These are phyloP conservation scores for Aspergillus latus DNA, from an alignment of 2,329 filamentous ascomycete species.

Conservation along the genomic window DNA sequence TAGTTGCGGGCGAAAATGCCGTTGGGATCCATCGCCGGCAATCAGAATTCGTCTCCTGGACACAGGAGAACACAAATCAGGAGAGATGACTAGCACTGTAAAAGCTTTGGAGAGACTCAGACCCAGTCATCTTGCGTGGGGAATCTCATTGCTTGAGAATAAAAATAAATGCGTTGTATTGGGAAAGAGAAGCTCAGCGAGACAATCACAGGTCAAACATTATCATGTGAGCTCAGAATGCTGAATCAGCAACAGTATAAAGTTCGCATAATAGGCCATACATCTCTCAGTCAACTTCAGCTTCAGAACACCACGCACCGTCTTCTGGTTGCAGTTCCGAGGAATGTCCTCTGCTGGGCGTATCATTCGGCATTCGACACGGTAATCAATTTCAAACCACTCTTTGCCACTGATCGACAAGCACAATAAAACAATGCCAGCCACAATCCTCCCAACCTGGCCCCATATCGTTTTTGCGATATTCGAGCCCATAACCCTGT, in stretches of 20 bases:
- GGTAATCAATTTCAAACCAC: neutral
- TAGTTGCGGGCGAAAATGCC: constrained; percentile 34
- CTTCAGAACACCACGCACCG: neutral
- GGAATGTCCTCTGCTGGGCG: neutral
- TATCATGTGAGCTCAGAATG: neutral
- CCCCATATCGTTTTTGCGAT: constrained; percentile 67
- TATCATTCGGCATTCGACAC: neutral
- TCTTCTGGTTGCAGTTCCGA: no score
- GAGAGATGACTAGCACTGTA: constrained; percentile 7
- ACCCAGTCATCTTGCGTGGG: constrained; percentile 3
- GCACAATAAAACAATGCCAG: constrained; percentile 20
- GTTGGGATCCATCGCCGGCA: constrained; percentile 32
- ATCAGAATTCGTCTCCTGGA: constrained; percentile 16
- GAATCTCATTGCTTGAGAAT: neutral
- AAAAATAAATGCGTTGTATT: neutral
- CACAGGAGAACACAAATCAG: constrained; percentile 12
- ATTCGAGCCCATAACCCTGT: constrained; percentile 69
- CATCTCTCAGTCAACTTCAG: no score
- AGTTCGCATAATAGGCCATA: neutral
- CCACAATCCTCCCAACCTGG: constrained; percentile 59
- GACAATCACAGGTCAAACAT: neutral
- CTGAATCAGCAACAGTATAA: constrained; percentile 13
- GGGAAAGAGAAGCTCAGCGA: neutral
- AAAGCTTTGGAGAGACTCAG: neutral
- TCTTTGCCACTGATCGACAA: neutral